Conservation (phyloP, 352 stramenopile genomes). For the Globisporangium echinulatum region DNA sequence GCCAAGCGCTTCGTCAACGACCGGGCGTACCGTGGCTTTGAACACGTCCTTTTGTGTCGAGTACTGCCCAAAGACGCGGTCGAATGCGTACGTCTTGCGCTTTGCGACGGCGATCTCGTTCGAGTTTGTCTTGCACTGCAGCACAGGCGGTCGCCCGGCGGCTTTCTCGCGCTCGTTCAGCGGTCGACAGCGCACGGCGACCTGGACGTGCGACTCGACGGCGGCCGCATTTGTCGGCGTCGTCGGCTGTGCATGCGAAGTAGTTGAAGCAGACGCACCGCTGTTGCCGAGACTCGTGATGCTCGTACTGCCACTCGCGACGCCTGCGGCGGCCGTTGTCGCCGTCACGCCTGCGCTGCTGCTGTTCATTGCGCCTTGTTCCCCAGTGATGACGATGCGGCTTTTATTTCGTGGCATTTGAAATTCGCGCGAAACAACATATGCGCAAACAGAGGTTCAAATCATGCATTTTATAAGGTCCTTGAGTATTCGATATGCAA, state of each 20-base stretch:
- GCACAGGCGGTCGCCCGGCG: constrained; percentile 59
- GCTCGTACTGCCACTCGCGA: constrained; percentile 3
- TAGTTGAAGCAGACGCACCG: too few relatives aligned
- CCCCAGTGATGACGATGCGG: neutral
- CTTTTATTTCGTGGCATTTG: neutral
- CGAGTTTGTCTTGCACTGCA: constrained; percentile 82
- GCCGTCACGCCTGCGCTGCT: neutral
- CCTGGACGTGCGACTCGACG: constrained; percentile 60
- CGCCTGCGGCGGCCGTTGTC: constrained; percentile 1
- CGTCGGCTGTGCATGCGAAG: neutral
- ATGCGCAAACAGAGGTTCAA: too few relatives aligned
- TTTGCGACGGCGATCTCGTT: constrained; percentile 84
- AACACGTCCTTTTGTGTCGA: constrained; percentile 98
- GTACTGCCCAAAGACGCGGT: constrained; percentile 93
- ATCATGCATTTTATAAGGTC: too few relatives aligned
- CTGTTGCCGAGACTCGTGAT: constrained; percentile 1
- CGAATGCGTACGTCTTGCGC: constrained; percentile 88
- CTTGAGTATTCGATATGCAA: too few relatives aligned
- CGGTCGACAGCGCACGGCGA: constrained; percentile 87
- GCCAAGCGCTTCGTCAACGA: constrained; percentile 93
- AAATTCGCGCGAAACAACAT: neutral
- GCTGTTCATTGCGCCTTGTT: constrained; percentile 2
- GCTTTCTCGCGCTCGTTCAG: constrained; percentile 87
- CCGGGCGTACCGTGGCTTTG: constrained; percentile 85
- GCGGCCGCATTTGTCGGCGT: neutral